Conservation (phyloP, 1,284 basidiomycete species). For the Ceratobasidium sp. region DNA sequence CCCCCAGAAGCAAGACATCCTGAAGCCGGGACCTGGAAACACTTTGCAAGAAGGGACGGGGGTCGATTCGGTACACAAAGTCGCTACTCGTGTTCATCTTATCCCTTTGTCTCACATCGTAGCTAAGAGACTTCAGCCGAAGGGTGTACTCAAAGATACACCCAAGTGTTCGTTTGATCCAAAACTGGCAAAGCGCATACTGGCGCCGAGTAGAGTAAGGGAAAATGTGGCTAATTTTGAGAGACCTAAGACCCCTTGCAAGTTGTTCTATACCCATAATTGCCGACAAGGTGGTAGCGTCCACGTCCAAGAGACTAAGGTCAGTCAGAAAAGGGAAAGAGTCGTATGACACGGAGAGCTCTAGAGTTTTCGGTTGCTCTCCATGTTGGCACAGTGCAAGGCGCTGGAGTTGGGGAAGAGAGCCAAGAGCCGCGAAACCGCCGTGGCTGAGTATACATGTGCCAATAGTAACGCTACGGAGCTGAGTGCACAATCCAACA, state of each 20-base stretch:
- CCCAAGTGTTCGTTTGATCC: neutral
- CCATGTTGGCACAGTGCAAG: neutral
- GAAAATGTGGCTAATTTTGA: neutral
- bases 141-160: neutral
- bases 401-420: neutral
- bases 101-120: neutral
- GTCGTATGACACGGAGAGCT: neutral
- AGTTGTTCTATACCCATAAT: neutral
- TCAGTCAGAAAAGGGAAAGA: constrained; percentile 8
- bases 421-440: neutral
- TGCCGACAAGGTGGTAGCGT: neutral
- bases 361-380: neutral
- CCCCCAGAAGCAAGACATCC: neutral
- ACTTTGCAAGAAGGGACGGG: neutral
- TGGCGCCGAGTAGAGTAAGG: neutral
- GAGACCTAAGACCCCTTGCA: neutral
- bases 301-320: neutral
- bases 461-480: constrained; percentile 6
- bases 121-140: neutral
- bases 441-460: neutral
- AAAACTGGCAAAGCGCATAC: neutral
- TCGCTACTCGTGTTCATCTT: no score
- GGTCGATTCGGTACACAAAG: neutral
- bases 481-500: neutral
- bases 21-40: neutral